Base-by-base conservation (phyloP, 192 early-diverging fungal species). In the Podila epigama region DNA sequence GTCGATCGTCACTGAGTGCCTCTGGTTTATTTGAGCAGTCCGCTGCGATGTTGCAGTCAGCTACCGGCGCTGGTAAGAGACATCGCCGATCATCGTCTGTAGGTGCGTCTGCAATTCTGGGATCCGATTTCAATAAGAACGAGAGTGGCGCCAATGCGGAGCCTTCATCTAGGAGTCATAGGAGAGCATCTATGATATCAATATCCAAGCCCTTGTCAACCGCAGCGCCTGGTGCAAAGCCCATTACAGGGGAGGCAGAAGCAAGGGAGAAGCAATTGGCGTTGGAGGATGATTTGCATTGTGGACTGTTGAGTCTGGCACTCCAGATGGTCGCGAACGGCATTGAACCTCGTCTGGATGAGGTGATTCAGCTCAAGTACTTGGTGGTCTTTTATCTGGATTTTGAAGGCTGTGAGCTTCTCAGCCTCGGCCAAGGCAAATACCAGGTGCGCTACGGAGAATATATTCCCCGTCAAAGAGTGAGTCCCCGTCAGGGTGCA, bases 261-360 rank as follows among this genome's bases (percentile, higher is more conserved):
- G 65, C 27, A 2, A 50, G n/a, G 13, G 73, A 68, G 40, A 63
- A 58, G 32, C 66, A 68, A 20, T 42, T 77, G 7, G 73, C 51
- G 13, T 37, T 77, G 9, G 73, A 77, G 33, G 73, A 77, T 35
- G 73, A 77, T 20, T 53, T 77, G 15, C 60, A 60, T 7, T 77
- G 73, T 48, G 68, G 73, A 57, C 53, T 89, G 60, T 39, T 85
- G 42, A 83, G 72, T 4, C 52, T 89, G 33, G 85, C 84, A 1
- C 58, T 89, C 9, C 85, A 89, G 64, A 89, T 89, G 87, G 65
- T 86, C 1, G 85, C 81, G 10, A 83, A 84, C 54, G 83, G 83
- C 16, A 67, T 82, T 16, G 75, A 75, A 51, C 83, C 86, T 1
- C 69, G 55, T 5, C n/a, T 79, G 22, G 70, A 79, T 7, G 81